Conservation (phyloP, 371 early-diverging fungal genomes). For the Mucor circinelloides region DNA sequence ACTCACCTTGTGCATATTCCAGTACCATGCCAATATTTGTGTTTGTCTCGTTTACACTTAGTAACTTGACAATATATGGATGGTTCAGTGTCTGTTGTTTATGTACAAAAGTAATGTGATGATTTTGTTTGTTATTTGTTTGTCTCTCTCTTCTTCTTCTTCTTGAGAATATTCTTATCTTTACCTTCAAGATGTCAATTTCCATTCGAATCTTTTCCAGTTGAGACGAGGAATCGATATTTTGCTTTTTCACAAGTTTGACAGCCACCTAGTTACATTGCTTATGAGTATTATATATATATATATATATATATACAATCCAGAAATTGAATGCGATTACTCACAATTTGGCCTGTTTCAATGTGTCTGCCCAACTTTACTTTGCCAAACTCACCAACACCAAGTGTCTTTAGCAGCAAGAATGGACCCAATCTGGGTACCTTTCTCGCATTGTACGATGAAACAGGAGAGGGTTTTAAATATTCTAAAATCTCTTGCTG, state of each 20-base stretch:
- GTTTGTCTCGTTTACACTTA: slow-evolving; percentile 95
- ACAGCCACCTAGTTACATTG: slow-evolving; percentile 66
- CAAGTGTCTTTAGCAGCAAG: slow-evolving; percentile 91
- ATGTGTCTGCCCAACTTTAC: slow-evolving; percentile 96
- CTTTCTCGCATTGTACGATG: slow-evolving; percentile 26
- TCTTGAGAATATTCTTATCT: slow-evolving; percentile 3
- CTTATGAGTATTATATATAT: no score
- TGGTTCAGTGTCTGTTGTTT: slow-evolving; percentile 75
- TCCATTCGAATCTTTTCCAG: slow-evolving; percentile 80
- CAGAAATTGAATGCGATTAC: background rate
- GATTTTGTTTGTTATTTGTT: slow-evolving; percentile 4
- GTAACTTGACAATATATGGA: slow-evolving; percentile 89
- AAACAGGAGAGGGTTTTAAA: slow-evolving; percentile 48
- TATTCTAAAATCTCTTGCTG: slow-evolving; percentile 61
- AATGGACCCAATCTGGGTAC: slow-evolving; percentile 86
- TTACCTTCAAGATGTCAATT: slow-evolving; percentile 80
- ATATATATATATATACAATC: background rate
- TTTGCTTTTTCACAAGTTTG: slow-evolving; percentile 78
- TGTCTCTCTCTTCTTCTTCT: background rate
- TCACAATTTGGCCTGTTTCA: slow-evolving; percentile 89
- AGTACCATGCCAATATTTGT: slow-evolving; percentile 93
- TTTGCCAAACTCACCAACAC: slow-evolving; percentile 98
- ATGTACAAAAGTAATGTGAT: background rate
- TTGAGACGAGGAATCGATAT: slow-evolving; percentile 72
- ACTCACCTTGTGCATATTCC: slow-evolving; percentile 84